Base-by-base conservation (phyloP, 805 yeast species). In the Nakazawaea wyomingensis region DNA sequence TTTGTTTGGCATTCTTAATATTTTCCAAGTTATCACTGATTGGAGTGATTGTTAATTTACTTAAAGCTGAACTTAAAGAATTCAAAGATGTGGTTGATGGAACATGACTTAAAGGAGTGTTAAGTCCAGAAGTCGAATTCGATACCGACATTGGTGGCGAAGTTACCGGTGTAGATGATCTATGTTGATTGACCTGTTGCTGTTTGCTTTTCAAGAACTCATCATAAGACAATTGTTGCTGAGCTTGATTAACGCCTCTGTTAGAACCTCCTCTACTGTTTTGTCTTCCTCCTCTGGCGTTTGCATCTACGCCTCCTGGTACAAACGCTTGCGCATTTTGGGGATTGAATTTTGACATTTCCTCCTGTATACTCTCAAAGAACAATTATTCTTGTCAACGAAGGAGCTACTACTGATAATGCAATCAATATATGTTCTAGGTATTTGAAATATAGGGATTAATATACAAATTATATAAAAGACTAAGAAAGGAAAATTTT, bases 11-110 rank as follows among this genome's bases (percentile, higher is more conserved):
- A 28, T 56, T 55, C 47, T 76, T 76, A 39, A 87, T 66, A 21
- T 67, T 66, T 21, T 61, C 62, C 50, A 90, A 65, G 44, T 72
- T 59, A 19, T 74, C 80, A 24, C 83, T 72, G 46, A 88, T 68
- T 18, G 96, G 96, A 8, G 85, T 66, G 32, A 78, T 54, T 16
- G 73, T 75, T 41, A 86, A 64, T 50, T 82, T 82, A 42, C 73
- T 74, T 58, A 89, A 69, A 3, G 93, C 85, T 30, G 82, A 75
- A 52, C 78, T 76, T 47, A 89, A 68, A 3, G 66, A 59, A 10
- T 87, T 66, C 53, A 90, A 69, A 2, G 96, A 84, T 4, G 86
- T 72, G 8, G 89, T 76, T 5, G 91, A 80, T n/a, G 77, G 71
- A 2, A 60, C 47, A 28, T 45, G 44, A 10, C 59, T 50, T 32